Evolutionary conservation across 805 yeast species (phyloP).

Genomic region (Pichia ethanolica): DNA sequence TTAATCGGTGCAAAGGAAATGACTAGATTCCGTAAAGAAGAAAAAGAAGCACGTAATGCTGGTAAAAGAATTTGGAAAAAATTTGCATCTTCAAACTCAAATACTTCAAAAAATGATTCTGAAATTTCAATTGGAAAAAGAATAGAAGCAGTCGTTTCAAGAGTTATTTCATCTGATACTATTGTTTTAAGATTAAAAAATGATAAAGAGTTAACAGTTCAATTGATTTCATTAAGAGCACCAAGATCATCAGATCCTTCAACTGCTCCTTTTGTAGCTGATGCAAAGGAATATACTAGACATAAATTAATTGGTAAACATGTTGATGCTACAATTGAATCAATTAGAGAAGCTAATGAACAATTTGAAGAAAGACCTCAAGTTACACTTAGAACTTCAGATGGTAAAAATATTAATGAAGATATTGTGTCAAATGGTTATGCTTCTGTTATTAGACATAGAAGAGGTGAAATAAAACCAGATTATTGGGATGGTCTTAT

Average conservation of each 20-base stretch:
- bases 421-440: constrained; percentile 55
- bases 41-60: constrained; percentile 48
- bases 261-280: constrained; percentile 48
- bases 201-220: constrained; percentile 55
- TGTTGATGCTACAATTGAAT: constrained; percentile 55
- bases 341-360: constrained; percentile 53
- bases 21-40: constrained; percentile 56
- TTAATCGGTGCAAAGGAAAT: constrained; percentile 59
- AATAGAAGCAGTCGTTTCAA: constrained; percentile 48
- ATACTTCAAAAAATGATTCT: constrained; percentile 35
- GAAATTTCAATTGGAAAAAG: constrained; percentile 38
- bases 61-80: constrained; percentile 53
- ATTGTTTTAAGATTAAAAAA: constrained; percentile 43
- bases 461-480: constrained; percentile 64
- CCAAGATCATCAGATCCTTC: constrained; percentile 60
- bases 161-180: constrained; percentile 65
- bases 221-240: constrained; percentile 66
- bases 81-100: constrained; percentile 15
- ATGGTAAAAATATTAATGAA: constrained; percentile 54
- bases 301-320: constrained; percentile 62
- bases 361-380: constrained; percentile 59
- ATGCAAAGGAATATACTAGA: constrained; percentile 72
- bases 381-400: constrained; percentile 46
- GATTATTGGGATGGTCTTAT: constrained; percentile 70
- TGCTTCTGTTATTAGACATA: constrained; percentile 74